Evolutionary conservation across 257 asterid species (phyloP).

Genomic region (Verbascum thapsus): DNA sequence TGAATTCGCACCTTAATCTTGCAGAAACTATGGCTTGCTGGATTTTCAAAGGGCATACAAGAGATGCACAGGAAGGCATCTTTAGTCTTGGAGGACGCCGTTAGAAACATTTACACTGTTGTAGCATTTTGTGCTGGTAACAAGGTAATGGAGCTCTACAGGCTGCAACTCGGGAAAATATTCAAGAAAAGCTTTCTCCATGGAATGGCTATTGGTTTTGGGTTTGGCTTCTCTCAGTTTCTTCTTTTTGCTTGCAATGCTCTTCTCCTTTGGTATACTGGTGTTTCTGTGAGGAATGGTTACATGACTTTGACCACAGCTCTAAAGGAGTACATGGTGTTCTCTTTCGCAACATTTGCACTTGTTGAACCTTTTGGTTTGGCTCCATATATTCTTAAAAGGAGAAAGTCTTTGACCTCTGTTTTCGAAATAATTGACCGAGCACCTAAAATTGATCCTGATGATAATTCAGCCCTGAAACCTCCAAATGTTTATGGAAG

Average conservation of each 20-base stretch:
- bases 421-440: conserved; percentile 96
- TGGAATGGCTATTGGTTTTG: conserved; percentile 97
- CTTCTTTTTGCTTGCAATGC: conserved; percentile 99
- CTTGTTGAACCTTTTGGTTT: conserved; percentile 98
- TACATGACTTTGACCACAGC: conserved; percentile 74
- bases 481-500: conserved; percentile 99
- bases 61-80: conserved; percentile 99
- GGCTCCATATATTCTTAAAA: conserved; percentile 97
- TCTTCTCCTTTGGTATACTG: conserved; percentile 96
- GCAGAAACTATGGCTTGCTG: conserved; percentile 99
- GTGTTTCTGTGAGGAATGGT: conserved; percentile 64
- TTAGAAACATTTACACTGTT: conserved; percentile 93
- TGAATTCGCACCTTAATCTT: conserved; percentile 26
- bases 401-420: conserved; percentile 83
- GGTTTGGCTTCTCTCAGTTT: conserved; percentile 95
- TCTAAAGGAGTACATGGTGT: conserved; percentile 93
- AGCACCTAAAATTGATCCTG: conserved; percentile 90
- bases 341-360: conserved; percentile 97
- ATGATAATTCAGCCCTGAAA: conserved; percentile 84
- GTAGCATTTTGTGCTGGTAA: conserved; percentile 99
- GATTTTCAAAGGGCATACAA: conserved; percentile 97
- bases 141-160: conserved; percentile 98
- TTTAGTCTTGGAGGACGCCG: conserved; percentile 95
- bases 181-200: conserved; percentile 93
- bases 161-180: conserved; percentile 76